Evolutionary conservation across 139 green algal genomes (phyloP).

Genomic region (Closterium sp.): DNA sequence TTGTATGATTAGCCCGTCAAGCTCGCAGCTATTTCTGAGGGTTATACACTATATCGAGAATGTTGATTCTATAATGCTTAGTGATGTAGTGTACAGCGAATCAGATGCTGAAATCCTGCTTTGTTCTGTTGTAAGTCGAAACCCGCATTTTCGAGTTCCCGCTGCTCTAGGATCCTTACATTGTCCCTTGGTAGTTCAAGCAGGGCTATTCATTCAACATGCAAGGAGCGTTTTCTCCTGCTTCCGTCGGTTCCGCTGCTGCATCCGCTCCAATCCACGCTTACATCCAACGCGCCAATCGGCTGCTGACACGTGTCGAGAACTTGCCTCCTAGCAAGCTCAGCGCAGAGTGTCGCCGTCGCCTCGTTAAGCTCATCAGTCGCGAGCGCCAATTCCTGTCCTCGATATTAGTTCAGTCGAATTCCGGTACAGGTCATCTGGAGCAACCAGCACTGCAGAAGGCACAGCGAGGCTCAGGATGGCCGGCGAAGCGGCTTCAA

Average conservation of each 20-base stretch:
- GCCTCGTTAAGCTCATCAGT: not conserved
- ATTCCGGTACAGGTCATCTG: not conserved
- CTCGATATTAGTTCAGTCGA: not conserved
- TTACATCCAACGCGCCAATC: not conserved
- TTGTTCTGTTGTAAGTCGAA: too few species aligned
- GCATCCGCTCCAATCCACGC: not conserved
- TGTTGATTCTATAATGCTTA: too few species aligned
- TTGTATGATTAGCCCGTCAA: too few species aligned
- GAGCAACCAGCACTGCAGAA: not conserved
- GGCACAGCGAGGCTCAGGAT: not conserved
- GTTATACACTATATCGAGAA: too few species aligned
- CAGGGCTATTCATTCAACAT: too few species aligned
- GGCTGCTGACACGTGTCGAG: not conserved
- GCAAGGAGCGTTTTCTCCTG: not conserved
- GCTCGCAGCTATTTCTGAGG: too few species aligned
- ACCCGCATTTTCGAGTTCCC: too few species aligned
- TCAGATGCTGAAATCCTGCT: too few species aligned
- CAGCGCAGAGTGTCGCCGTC: not conserved
- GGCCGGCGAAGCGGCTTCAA: not conserved
- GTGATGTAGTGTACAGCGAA: too few species aligned
- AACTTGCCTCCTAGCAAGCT: not conserved
- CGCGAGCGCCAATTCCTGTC: not conserved
- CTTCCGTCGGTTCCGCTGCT: not conserved
- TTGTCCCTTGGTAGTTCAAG: too few species aligned
- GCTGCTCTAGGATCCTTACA: too few species aligned